Base-by-base conservation (phyloP, 768 basidiomycete genomes). In the Royoungia palumana region DNA sequence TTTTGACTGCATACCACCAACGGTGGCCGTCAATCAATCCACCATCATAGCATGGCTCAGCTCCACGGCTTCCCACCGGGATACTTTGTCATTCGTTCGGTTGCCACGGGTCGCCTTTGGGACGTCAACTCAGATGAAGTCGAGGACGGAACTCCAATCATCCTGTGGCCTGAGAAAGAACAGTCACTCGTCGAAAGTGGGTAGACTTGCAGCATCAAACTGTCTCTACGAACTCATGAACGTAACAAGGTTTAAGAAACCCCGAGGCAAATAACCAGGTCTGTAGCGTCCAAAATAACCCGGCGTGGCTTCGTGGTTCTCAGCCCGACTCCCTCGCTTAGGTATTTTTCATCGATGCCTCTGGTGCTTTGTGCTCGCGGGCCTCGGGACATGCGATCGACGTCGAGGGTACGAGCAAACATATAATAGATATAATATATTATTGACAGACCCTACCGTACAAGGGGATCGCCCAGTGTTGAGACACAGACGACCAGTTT, bases 321-420 rank as follows among this genome's bases (percentile, higher is more conserved):
- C 36, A 35, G 30, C 27, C 35, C 17, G 36, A n/a, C 35, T 51
- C 30, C 41, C 4, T 39, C n/a, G 7, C 28, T 35, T 44, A 91
- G 86, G 86, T 92, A 16, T 92, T 90, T 70, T 92, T 88, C 70
- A 79, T 92, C 45, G 90, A 93, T 63, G 76, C 79, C 2, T 78
- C 80, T 17, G 89, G 90, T 17, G 81, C 81, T 10, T 67, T 92
- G 35, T 92, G 87, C 63, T 88, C 89, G 9, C 77, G 85, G 56
- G 78, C 81, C 4, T 79, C 89, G 14, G 90, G 90, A 0, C 89
- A 91, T 67, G 90, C 89, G 8, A 70, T 93, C 32, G 89, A 93
- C 58, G 68, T 92, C 30, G 81, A 91, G 74, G 79, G 89, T 85
- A 65, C 20, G 68, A 53, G 14, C 17, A 39, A 4, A 41, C 32